Evolutionary conservation across 2,329 filamentous ascomycete genomes (phyloP).

Genomic region (Basipetospora sp.): DNA sequence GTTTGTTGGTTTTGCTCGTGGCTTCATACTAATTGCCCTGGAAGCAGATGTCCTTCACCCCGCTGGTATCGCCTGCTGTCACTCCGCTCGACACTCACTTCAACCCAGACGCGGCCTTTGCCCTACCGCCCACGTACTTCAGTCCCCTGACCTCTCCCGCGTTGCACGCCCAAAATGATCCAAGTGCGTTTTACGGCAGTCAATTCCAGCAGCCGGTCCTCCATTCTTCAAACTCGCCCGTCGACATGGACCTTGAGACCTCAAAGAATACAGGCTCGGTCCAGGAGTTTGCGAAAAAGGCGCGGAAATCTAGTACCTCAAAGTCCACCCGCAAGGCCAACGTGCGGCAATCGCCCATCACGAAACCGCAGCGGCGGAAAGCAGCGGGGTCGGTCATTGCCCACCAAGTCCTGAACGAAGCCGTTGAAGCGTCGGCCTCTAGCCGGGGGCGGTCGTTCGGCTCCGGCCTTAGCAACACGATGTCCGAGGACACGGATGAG

Average conservation of each 20-base stretch:
- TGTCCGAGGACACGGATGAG: conserved; percentile 43
- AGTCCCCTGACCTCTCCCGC: conserved; percentile 72
- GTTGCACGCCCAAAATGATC: conserved; percentile 54
- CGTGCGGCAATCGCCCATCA: conserved; percentile 57
- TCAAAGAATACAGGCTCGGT: conserved; percentile 17
- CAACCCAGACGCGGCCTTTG: conserved; percentile 41
- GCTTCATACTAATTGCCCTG: conserved; percentile 1
- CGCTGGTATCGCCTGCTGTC: conserved; percentile 69
- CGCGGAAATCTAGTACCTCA: conserved; percentile 34
- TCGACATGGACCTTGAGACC: conserved; percentile 41
- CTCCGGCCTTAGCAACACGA: conserved; percentile 14
- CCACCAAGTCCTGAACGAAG: conserved; percentile 38
- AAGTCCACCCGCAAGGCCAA: conserved; percentile 37
- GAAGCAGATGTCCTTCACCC: conserved; percentile 57
- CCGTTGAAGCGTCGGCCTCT: conserved; percentile 23
- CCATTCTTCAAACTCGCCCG: conserved; percentile 38
- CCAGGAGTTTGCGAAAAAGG: conserved; percentile 36
- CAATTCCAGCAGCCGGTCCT: conserved; percentile 23
- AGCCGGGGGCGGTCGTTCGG: conserved; percentile 2
- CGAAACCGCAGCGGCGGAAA: conserved; percentile 49
- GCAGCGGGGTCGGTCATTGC: conserved; percentile 40
- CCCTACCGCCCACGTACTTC: conserved; percentile 59
- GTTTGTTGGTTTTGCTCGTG: too few species aligned
- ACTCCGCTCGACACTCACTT: conserved; percentile 64
- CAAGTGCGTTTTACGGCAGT: conserved; percentile 29